Evolutionary conservation across 2,329 filamentous ascomycete genomes (phyloP).

Genomic region (Achaetomium macrosporum): DNA sequence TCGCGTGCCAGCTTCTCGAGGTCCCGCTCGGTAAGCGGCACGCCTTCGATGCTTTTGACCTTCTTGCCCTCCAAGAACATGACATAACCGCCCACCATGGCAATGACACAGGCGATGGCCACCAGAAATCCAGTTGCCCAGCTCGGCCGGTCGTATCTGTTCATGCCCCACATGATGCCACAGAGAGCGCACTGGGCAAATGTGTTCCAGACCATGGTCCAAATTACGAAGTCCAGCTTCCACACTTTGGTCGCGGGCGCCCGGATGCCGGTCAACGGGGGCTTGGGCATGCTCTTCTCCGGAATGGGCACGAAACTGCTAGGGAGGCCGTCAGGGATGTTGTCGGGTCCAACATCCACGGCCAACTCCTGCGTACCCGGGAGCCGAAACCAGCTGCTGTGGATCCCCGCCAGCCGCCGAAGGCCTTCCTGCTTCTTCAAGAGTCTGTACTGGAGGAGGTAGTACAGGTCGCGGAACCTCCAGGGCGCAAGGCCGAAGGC

Average conservation of each 20-base stretch:
- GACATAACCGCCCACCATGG: slow-evolving; percentile 61
- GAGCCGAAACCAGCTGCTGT: slow-evolving; percentile 70
- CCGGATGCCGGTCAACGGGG: slow-evolving; percentile 65
- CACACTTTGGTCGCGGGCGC: slow-evolving; percentile 62
- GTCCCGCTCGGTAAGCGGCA: slow-evolving; percentile 55
- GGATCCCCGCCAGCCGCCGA: slow-evolving; percentile 65
- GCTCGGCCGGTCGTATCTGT: slow-evolving; percentile 64
- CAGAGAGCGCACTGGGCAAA: slow-evolving; percentile 68
- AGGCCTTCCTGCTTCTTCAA: slow-evolving; percentile 49
- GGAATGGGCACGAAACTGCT: slow-evolving; percentile 57
- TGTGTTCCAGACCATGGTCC: slow-evolving; percentile 74
- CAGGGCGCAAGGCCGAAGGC: slow-evolving; percentile 80
- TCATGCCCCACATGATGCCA: slow-evolving; percentile 78
- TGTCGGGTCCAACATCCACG: slow-evolving; percentile 46
- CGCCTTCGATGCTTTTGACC: slow-evolving; percentile 66
- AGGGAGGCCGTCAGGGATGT: slow-evolving; percentile 36
- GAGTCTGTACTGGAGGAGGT: slow-evolving; percentile 59
- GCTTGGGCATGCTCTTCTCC: slow-evolving; percentile 53
- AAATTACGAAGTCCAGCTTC: slow-evolving; percentile 76
- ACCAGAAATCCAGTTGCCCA: slow-evolving; percentile 80
- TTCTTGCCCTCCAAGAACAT: slow-evolving; percentile 66
- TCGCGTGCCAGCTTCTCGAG: slow-evolving; percentile 45
- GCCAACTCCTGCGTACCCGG: slow-evolving; percentile 57
- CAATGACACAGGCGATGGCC: slow-evolving; percentile 64
- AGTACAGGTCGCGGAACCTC: slow-evolving; percentile 76